Conservation (phyloP, 176 grass and related monocot genomes). For the Rhynchospora pubera region DNA sequence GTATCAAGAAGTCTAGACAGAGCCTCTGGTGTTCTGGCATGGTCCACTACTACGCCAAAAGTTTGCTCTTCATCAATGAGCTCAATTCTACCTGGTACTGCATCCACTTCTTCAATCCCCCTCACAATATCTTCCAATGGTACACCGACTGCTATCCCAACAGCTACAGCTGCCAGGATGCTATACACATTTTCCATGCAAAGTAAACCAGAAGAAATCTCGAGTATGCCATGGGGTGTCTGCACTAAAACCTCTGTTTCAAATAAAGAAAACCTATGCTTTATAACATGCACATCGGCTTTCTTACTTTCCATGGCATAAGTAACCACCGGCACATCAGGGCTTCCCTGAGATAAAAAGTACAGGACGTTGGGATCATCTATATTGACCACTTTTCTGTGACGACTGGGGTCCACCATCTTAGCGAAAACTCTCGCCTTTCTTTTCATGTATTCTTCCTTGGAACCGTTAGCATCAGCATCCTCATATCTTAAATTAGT, state of each 20-base stretch:
- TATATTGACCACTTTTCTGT: constrained; percentile 86
- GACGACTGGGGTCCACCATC: constrained; percentile 82
- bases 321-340: constrained; percentile 75
- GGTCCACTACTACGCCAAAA: constrained; percentile 83
- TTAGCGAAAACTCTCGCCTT: constrained; percentile 54
- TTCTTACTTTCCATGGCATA: constrained; percentile 93
- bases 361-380: constrained; percentile 74
- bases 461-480: constrained; percentile 37
- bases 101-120: constrained; percentile 94
- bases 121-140: constrained; percentile 87
- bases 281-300: constrained; percentile 74
- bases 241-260: constrained; percentile 88
- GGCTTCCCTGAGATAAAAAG: constrained; percentile 65
- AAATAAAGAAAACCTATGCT: constrained; percentile 88
- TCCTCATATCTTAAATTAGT: constrained; percentile 61
- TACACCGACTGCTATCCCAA: constrained; percentile 77
- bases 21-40: constrained; percentile 64
- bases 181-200: constrained; percentile 78
- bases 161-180: constrained; percentile 92
- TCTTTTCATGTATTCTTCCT: constrained; percentile 68
- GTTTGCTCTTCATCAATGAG: constrained; percentile 97
- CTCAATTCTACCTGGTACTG: constrained; percentile 83
- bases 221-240: constrained; percentile 87
- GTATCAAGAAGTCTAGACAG: constrained; percentile 72
- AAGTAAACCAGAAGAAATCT: constrained; percentile 91